Base-by-base conservation (phyloP, 768 basidiomycete genomes). In the Mycena crocata region DNA sequence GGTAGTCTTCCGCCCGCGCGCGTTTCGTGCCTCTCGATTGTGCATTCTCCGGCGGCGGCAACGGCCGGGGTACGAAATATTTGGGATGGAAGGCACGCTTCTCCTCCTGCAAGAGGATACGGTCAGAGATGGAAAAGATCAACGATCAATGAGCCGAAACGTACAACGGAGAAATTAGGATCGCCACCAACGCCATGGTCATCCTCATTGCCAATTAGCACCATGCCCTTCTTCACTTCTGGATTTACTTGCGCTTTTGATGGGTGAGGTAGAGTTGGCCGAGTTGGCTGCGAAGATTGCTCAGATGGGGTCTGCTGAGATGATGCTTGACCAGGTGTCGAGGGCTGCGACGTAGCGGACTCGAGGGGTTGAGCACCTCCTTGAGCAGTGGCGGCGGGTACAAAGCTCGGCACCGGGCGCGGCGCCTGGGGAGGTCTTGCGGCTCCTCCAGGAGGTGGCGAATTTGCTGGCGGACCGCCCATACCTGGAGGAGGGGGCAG, bases 1-100 rank as follows among this genome's bases (percentile, higher is more conserved):
- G 79, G 78, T 93, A 93, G 77, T 95, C 94, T 78, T 95, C 93
- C 34, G 94, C 94, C 70, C 93, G 84, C 50, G 93, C 92, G 50
- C 94, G 83, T 79, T 95, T 95, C 83, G 90, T 93, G 51, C 93
- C 93, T 69, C 92, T 86, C 54, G 86, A 81, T 73, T 92, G 92
- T 55, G 91, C 90, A 34, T 70, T 73, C 30, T 72, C 72, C 60
- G 72, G 72, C 77, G 57, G 77, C 67, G 62, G 77, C 78, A 67
- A 76, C 75, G 69, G 85, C 76, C 74, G 84, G 83, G 57, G 83
- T 76, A 77, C 82, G 69, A 87, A 88, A 77, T 92, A 94, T 75
- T 86, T 90, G 13, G 84, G 71, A 60, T 89, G 79, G 57, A 85
- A 83, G 10, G 93, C 88, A 56, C 94, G 89, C 68, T 86, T 86